phyloP scores from a whole-genome alignment of 306 rosid genomes.

The Prunus mongolica region DNA sequence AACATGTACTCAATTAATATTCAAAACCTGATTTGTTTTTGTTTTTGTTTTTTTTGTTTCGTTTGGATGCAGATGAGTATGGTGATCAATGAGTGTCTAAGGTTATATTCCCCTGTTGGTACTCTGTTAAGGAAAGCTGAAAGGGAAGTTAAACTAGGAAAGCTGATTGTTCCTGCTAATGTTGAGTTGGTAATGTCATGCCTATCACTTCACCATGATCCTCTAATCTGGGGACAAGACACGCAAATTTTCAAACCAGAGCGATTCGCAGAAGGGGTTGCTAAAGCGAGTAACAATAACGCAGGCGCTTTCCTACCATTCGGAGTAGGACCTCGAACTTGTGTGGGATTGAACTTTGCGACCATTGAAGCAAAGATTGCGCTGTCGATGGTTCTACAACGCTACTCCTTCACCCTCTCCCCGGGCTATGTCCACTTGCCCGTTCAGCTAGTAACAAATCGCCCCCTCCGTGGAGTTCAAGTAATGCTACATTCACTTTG shows the following conservation, averaged over 20 bases:
- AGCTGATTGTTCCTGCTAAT: too few species aligned
- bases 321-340: constrained; percentile 22
- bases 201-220: constrained; percentile 21
- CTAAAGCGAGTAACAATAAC: constrained; percentile 25
- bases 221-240: constrained; percentile 26
- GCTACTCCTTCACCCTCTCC: constrained; percentile 22
- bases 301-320: constrained; percentile 22
- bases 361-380: constrained; percentile 20
- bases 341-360: constrained; percentile 31
- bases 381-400: constrained; percentile 29
- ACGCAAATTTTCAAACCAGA: constrained; percentile 12
- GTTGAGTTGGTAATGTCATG: constrained; percentile 1
- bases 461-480: constrained; percentile 27
- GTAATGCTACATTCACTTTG: constrained; percentile 9
- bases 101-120: constrained; percentile 25
- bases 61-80: constrained; percentile 21
- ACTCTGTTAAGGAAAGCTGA: not conserved
- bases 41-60: not conserved
- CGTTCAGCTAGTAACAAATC: not conserved
- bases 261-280: constrained; percentile 26
- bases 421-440: constrained; percentile 26
- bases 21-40: not conserved
- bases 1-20: not conserved
- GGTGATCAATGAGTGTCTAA: constrained; percentile 29
- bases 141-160: too few species aligned